Percentiles rank a stretch among this genome's conserved stretches.
Evolutionary conservation across 2,329 filamentous ascomycete species (phyloP).

Genomic region (Colletotrichum nymphaeae): DNA sequence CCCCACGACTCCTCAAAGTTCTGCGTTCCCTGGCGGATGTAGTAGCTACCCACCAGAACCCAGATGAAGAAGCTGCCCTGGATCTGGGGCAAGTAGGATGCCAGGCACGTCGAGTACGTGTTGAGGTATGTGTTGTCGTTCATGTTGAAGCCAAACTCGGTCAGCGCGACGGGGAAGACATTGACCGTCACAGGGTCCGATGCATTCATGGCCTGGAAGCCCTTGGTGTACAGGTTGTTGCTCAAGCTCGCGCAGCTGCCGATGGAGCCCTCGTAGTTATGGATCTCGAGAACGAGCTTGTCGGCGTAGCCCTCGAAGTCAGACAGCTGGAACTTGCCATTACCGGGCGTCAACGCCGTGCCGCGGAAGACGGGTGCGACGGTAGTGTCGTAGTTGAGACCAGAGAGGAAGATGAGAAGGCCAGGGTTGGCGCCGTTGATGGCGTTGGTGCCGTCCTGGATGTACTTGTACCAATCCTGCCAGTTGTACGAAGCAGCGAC

Average conservation of each 20-base stretch:
- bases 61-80: constrained; percentile 69
- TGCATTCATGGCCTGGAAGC: constrained; percentile 63
- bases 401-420: constrained; percentile 69
- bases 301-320: constrained; percentile 62
- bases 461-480: constrained; percentile 64
- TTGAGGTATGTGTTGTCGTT: constrained; percentile 56
- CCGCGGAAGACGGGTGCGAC: constrained; percentile 63
- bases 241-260: constrained; percentile 59
- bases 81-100: constrained; percentile 58
- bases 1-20: constrained; percentile 71
- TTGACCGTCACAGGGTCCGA: constrained; percentile 49
- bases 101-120: constrained; percentile 65
- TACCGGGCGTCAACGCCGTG: constrained; percentile 59
- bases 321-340: constrained; percentile 52
- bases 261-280: constrained; percentile 68
- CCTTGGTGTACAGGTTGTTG: constrained; percentile 59
- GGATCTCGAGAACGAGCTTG: constrained; percentile 70
- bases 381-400: constrained; percentile 67
- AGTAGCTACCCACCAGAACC: constrained; percentile 70
- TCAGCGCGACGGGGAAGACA: constrained; percentile 55
- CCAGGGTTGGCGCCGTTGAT: constrained; percentile 63
- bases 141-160: constrained; percentile 66
- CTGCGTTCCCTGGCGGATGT: constrained; percentile 62
- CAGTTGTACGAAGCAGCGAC: constrained; percentile 61
- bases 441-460: constrained; percentile 58